phyloP scores from a whole-genome alignment of 331 rosid genomes.

The Acacia concinna region DNA sequence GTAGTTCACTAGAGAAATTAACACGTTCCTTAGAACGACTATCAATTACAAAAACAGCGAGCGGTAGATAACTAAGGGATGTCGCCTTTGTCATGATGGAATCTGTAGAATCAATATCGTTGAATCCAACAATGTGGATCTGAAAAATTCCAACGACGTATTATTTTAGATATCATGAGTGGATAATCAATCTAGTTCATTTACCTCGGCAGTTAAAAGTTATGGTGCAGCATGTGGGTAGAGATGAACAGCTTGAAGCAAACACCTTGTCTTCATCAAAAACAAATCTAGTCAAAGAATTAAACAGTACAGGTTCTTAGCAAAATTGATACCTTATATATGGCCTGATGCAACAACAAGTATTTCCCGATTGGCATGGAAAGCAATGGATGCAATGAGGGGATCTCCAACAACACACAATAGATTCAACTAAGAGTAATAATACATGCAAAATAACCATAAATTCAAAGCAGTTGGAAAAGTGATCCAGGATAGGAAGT shows the following conservation, averaged over 20 bases:
- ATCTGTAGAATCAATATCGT: slow-evolving; percentile 74
- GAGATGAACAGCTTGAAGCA: slow-evolving; percentile 80
- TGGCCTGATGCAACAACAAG: slow-evolving; percentile 81
- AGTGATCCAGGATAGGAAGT: slow-evolving; percentile 19
- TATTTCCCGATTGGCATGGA: slow-evolving; percentile 75
- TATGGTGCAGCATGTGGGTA: slow-evolving; percentile 69
- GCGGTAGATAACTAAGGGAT: slow-evolving; percentile 55
- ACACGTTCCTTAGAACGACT: slow-evolving; percentile 38
- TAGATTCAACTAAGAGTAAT: slow-evolving; percentile 13
- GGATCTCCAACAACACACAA: slow-evolving; percentile 47
- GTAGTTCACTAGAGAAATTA: slow-evolving; percentile 48
- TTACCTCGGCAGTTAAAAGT: slow-evolving; percentile 75
- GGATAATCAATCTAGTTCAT: slow-evolving; percentile 29
- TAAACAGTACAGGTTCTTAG: slow-evolving; percentile 11
- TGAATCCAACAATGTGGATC: slow-evolving; percentile 46
- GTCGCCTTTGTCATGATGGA: slow-evolving; percentile 61
- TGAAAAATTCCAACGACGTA: background rate
- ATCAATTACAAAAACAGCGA: slow-evolving; percentile 60
- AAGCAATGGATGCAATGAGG: slow-evolving; percentile 75
- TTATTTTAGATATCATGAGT: slow-evolving; percentile 28
- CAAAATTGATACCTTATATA: slow-evolving; percentile 51
- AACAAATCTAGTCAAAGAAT: background rate
- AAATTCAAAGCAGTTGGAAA: slow-evolving; percentile 4
- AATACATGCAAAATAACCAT: slow-evolving; percentile 1
- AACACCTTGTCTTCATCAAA: slow-evolving; percentile 52